Conservation (phyloP, 495 filamentous ascomycete genomes). For the Penicillium angulare region DNA sequence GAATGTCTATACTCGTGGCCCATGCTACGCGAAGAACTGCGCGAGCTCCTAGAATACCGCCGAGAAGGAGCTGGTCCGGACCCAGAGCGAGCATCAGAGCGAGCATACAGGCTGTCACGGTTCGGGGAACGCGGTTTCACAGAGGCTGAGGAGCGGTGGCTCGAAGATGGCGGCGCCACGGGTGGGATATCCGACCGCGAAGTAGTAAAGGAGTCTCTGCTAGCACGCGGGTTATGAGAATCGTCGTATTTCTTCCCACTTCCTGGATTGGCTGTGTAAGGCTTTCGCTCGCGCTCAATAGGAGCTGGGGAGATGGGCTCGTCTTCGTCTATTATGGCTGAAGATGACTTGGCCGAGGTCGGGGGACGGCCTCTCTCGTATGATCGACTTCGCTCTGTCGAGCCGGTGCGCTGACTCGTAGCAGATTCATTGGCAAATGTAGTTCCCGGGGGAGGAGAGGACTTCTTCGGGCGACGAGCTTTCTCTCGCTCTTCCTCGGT, state of each 20-base stretch:
- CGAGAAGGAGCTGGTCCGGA: slow-evolving; percentile 17
- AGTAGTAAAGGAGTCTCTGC: slow-evolving; percentile 30
- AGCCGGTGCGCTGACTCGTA: slow-evolving; percentile 16
- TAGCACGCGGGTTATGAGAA: slow-evolving; percentile 16
- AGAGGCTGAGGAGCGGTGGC: background rate
- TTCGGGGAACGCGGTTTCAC: background rate
- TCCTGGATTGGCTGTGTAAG: slow-evolving; percentile 56
- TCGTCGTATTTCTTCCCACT: slow-evolving; percentile 55
- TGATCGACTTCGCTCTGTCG: slow-evolving; percentile 24
- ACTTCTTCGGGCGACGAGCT: slow-evolving; percentile 20
- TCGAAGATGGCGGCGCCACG: background rate
- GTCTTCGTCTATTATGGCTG: slow-evolving; percentile 44
- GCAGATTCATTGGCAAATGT: background rate
- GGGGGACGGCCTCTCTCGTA: slow-evolving; percentile 53
- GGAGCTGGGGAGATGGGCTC: slow-evolving; percentile 40
- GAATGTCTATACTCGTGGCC: slow-evolving; percentile 39
- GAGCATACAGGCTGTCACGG: slow-evolving; percentile 25
- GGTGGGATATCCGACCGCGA: slow-evolving; percentile 22
- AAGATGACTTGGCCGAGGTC: slow-evolving; percentile 35
- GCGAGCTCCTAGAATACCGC: slow-evolving; percentile 22
- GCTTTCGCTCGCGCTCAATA: slow-evolving; percentile 63
- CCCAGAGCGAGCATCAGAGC: slow-evolving; percentile 24
- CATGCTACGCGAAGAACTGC: slow-evolving; percentile 37
- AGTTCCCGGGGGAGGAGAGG: background rate
- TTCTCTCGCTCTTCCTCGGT: slow-evolving; percentile 39